These are phyloP conservation scores for Entrophospora sp. DNA, from an alignment of 192 early-diverging fungal species.

Conservation along the genomic window DNA sequence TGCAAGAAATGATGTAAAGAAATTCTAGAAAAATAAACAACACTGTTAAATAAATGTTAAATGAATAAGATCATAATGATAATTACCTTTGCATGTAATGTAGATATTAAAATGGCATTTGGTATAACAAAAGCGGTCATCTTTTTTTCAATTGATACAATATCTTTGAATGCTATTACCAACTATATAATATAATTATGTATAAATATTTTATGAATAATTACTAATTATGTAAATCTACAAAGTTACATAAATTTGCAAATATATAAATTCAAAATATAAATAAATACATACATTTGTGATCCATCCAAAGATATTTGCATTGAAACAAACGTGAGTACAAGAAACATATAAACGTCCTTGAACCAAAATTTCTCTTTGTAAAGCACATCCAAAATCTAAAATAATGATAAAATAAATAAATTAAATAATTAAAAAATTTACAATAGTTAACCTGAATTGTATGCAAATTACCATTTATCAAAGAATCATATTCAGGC, in stretches of 20 bases:
- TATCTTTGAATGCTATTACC: slow-evolving; percentile 69
- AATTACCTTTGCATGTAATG: slow-evolving; percentile 47
- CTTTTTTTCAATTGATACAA: slow-evolving; percentile 77
- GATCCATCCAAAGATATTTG: slow-evolving; percentile 87
- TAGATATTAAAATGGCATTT: slow-evolving; percentile 76
- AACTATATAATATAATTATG: slow-evolving; percentile 26
- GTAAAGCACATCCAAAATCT: slow-evolving; percentile 81
- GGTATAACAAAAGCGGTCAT: slow-evolving; percentile 79
- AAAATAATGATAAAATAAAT: background rate
- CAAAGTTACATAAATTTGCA: too few relatives aligned
- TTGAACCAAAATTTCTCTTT: slow-evolving; percentile 83
- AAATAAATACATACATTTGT: slow-evolving; percentile 46
- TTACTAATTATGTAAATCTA: too few relatives aligned
- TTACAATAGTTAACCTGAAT: background rate
- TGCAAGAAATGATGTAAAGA: slow-evolving; percentile 82
- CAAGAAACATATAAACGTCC: slow-evolving; percentile 79
- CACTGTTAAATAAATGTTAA: background rate
- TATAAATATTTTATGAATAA: background rate
- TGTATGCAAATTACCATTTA: slow-evolving; percentile 32
- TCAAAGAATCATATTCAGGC: slow-evolving; percentile 43
- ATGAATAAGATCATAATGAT: background rate
- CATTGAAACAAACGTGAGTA: slow-evolving; percentile 74
- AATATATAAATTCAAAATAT: background rate
- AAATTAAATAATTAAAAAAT: background rate
- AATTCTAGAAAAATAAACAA: slow-evolving; percentile 36